Base-by-base conservation (phyloP, 805 yeast genomes). In the Diddensiella caesifluorescens region DNA sequence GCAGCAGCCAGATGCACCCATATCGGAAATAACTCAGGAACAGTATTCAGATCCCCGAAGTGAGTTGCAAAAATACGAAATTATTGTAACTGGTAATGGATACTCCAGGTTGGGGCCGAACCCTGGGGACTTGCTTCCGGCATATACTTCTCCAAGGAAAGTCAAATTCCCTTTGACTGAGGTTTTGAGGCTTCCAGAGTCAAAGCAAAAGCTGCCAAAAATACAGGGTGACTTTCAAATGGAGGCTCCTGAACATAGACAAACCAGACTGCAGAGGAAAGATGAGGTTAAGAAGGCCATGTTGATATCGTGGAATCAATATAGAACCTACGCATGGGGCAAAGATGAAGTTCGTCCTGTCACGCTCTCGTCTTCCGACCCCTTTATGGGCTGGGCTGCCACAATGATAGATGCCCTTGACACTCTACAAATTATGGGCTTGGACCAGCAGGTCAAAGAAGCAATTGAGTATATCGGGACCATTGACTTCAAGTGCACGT, bases 351-450 rank as follows among this genome's bases (percentile, higher is more conserved):
- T 72, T 3, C 48, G 47, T 16, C 77, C 77, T 1, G 34, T 70
- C 3, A 48, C 68, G 1, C 54, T 59, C 13, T 30, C 39, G 20
- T n/a, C 44, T 25, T 42, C 41, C 5, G 67, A 70, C 43, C 64
- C 74, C 1, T 70, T 71, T 47, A 61, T 64, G 32, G 75, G 75
- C 1, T 74, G 78, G 79, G 71, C 77, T 4, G 68, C 75, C 1
- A 66, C 75, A 2, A 60, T 74, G 3, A 61, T 77, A 4, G 82
- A 77, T 45, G 60, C 77, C 1, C 51, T 77, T 26, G 82, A 77
- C 49, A 70, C 80, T 1, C 52, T 77, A 33, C 60, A 57, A 40
- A 55, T 77, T n/a, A 65, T 75, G 69, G 70, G 61, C 5, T 59
- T 72, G 33, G 49, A 53, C 2, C 57, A 57, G 2, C 71, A 73